phyloP scores from a whole-genome alignment of 768 basidiomycete species.

The Rhodosporidiobolus sp. region DNA sequence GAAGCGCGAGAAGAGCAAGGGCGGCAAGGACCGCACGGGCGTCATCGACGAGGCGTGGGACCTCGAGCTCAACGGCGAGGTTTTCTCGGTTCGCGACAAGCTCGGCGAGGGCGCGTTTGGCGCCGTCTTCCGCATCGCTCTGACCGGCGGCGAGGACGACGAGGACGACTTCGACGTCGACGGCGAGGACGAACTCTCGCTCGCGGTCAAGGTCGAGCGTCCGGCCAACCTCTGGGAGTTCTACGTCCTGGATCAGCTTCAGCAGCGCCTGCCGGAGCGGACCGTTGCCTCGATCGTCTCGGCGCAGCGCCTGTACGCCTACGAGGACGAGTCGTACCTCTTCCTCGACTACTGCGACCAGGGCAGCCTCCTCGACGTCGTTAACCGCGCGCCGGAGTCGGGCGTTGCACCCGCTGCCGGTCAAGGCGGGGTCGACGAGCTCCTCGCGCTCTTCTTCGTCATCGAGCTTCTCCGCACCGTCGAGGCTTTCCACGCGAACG shows the following conservation, averaged over 20 bases:
- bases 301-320: conserved; percentile 77
- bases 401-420: conserved; percentile 64
- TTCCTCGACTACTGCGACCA: conserved; percentile 83
- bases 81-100: conserved; percentile 74
- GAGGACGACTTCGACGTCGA: conserved; percentile 54
- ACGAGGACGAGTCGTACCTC: conserved; percentile 82
- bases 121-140: conserved; percentile 66
- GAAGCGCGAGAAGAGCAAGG: conserved; percentile 42
- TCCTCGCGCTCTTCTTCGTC: conserved; percentile 90
- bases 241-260: conserved; percentile 73
- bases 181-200: conserved; percentile 58
- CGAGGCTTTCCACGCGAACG: conserved; percentile 72
- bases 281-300: conserved; percentile 67
- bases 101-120: conserved; percentile 97
- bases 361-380: conserved; percentile 84
- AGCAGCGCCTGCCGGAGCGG: conserved; percentile 61
- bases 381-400: conserved; percentile 74
- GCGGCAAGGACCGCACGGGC: conserved; percentile 37
- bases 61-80: conserved; percentile 62
- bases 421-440: conserved; percentile 68
- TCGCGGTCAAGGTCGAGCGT: conserved; percentile 87
- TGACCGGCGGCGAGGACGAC: conserved; percentile 50
- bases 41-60: conserved; percentile 51
- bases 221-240: conserved; percentile 92
- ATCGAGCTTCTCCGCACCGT: conserved; percentile 80